Evolutionary conservation across 495 filamentous ascomycete species (phyloP), one percentile per base, ranked within the genome.

Genomic region (Talaromyces stipitatus): DNA sequence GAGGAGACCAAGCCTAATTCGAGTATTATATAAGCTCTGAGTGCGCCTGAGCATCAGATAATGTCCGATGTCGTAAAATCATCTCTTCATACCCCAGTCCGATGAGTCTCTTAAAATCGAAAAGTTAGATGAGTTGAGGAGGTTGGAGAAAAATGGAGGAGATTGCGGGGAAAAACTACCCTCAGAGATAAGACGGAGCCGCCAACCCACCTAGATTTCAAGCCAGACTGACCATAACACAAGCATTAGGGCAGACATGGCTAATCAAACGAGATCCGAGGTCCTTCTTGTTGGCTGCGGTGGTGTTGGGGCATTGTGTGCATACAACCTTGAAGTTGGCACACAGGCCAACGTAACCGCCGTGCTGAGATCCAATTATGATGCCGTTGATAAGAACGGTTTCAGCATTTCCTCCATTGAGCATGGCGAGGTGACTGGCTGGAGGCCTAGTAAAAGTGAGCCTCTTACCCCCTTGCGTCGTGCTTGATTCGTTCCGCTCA

Each of bases 291-390:
- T 83, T 53, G 82, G 82, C 10, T 62, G 71, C 10, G 83, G 82
- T 0, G 74, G 73, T 46, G 69, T 85, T 1, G 83, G 82, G 26
- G 62, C 75, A 0, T 70, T 80, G 20, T 79, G 79, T 28, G 69
- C 74, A 23, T 75, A 75, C 52, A 68, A 78, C 20, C 69, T 86
- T 5, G 62, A 74, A 33, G 60, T 65, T 11, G 72, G 72, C 24
- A 64, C 67, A 2, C 50, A 41, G 2, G 73, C 72, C 18, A 57
- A 52, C 4, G 73, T 82, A 29, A 78, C 78, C 4, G 68, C 75
- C 1, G 68, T 85, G 14, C 76, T 81, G 55, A 74, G 83, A 27
- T 82, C 79, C 2, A 86, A 84, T 66, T 84, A 78, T 65, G 66
- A 67, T 1, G 66, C 61, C 4, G 79, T 76, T 26, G 64, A 65